Percentiles rank a stretch among this genome's conserved stretches.
Evolutionary conservation across 805 yeast species (phyloP).

Genomic region (Vanderwaltozyma polyspora): DNA sequence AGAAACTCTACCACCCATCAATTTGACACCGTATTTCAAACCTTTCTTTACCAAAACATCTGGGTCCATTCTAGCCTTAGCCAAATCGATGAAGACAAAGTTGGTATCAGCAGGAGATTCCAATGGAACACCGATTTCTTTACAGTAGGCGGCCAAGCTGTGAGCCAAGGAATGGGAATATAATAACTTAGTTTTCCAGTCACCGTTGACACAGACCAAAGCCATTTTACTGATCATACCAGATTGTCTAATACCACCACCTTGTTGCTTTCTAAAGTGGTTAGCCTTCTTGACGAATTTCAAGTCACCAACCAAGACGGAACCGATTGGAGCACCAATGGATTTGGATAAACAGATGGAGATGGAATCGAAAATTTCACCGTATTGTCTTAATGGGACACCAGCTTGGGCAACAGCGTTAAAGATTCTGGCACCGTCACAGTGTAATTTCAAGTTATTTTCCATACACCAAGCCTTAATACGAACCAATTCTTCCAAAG

Average conservation of each 20-base stretch:
- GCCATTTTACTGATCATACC: conserved; percentile 82
- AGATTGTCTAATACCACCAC: conserved; percentile 87
- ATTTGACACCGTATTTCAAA: conserved; percentile 46
- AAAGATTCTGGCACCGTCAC: conserved; percentile 95
- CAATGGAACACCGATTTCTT: conserved; percentile 40
- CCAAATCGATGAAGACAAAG: conserved; percentile 65
- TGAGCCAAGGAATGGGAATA: conserved; percentile 41
- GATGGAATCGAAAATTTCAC: conserved; percentile 74
- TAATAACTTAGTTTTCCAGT: conserved; percentile 43
- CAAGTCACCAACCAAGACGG: conserved; percentile 62
- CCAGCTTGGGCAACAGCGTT: conserved; percentile 68
- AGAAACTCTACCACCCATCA: conserved; percentile 67
- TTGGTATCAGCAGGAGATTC: conserved; percentile 76
- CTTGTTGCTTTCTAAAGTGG: conserved; percentile 83
- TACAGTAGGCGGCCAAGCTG: conserved; percentile 43
- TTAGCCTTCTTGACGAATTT: conserved; percentile 56
- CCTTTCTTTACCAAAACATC: conserved; percentile 43
- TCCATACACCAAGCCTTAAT: conserved; percentile 61
- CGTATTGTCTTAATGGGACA: conserved; percentile 55
- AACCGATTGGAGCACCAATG: conserved; percentile 89
- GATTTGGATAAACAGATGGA: conserved; percentile 84
- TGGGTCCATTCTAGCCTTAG: conserved; percentile 44
- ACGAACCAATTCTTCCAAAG: conserved; percentile 62
- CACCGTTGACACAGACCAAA: conserved; percentile 60
- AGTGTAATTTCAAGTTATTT: conserved; percentile 53